Evolutionary conservation across 257 asterid genomes (phyloP).

Genomic region (Plantago elongata): DNA sequence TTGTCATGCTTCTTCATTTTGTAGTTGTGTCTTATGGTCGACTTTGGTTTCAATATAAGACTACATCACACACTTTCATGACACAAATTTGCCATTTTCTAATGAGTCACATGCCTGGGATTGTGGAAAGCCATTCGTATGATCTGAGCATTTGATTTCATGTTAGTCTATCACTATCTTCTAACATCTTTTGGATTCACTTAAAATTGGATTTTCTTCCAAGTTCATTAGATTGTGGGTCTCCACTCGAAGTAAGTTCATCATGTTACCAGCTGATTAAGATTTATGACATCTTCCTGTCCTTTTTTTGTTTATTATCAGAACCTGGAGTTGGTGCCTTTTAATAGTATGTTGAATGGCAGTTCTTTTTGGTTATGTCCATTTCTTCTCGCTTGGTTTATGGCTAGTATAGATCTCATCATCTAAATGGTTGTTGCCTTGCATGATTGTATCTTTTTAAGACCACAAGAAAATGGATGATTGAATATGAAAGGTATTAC

Average conservation of each 20-base stretch:
- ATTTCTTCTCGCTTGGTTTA: not conserved
- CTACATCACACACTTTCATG: slow-evolving; percentile 15
- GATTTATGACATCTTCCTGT: too few species aligned
- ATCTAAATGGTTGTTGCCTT: not conserved
- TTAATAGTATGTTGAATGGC: not conserved
- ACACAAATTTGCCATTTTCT: not conserved
- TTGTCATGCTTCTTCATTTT: slow-evolving; percentile 12
- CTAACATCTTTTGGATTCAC: too few species aligned
- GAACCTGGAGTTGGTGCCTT: too few species aligned
- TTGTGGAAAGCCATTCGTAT: too few species aligned
- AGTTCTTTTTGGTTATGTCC: too few species aligned
- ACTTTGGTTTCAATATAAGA: slow-evolving; percentile 20
- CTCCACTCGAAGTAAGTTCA: too few species aligned
- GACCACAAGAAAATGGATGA: not conserved
- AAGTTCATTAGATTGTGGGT: too few species aligned
- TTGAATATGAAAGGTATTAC: not conserved
- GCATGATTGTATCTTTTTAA: not conserved
- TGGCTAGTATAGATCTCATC: not conserved
- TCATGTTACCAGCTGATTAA: too few species aligned
- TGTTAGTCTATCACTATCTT: too few species aligned
- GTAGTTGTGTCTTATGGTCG: not conserved
- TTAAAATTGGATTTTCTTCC: too few species aligned
- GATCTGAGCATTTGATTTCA: too few species aligned
- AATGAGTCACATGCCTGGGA: not conserved
- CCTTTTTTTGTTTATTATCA: too few species aligned